Percentiles rank a stretch among this genome's conserved stretches.
Evolutionary conservation across 768 basidiomycete genomes (phyloP).

Genomic region (Russula dissimulans): DNA sequence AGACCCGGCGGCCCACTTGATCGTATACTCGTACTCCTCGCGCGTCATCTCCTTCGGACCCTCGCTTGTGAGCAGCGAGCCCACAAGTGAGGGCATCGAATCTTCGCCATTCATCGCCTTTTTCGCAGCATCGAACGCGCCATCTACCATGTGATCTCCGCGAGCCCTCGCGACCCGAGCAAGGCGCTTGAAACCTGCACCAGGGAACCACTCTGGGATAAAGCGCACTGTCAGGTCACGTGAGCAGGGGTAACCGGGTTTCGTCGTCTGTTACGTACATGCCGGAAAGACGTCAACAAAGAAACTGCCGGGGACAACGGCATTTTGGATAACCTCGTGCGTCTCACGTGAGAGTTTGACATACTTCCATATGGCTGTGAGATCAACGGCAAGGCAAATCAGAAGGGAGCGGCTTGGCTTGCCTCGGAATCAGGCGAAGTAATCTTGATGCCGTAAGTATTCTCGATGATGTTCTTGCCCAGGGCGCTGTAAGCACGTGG

Average conservation of each 20-base stretch:
- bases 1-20: constrained; percentile 19
- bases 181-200: constrained; percentile 20
- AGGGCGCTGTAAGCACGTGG: constrained; percentile 14
- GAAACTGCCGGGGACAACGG: constrained; percentile 19
- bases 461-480: constrained; percentile 18
- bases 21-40: constrained; percentile 17
- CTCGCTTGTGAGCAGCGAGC: constrained; percentile 10
- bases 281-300: constrained; percentile 17
- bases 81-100: constrained; percentile 16
- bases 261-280: neutral
- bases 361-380: neutral
- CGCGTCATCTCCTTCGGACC: constrained; percentile 17
- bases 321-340: constrained; percentile 19
- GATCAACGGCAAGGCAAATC: neutral
- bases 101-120: constrained; percentile 13
- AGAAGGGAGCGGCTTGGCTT: neutral
- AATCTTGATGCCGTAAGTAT: constrained; percentile 18
- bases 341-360: constrained; percentile 18
- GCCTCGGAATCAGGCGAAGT: constrained; percentile 15
- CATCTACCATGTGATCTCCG: constrained; percentile 16
- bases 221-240: constrained; percentile 14
- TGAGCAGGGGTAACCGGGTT: neutral
- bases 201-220: constrained; percentile 19
- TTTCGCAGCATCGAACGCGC: constrained; percentile 14
- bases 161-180: constrained; percentile 15